A percentile compares a stretch with the other conserved stretches of the same genome.
These are phyloP conservation scores for Pichia kluyveri DNA, from an alignment of 805 yeast genomes.

Conservation along the genomic window DNA sequence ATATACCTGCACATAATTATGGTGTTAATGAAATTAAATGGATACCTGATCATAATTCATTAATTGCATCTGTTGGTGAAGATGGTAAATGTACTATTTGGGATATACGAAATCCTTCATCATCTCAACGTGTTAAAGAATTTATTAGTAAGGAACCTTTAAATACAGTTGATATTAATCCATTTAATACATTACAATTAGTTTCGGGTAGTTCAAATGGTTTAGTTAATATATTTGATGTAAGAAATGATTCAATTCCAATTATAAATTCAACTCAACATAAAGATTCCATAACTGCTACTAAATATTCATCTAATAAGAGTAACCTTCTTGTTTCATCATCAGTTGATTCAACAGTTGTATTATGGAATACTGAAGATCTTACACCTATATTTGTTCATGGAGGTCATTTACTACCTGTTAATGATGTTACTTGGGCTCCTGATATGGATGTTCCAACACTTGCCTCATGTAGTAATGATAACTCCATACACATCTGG, in stretches of 20 bases:
- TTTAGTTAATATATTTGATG: constrained; percentile 51
- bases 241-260: constrained; percentile 36
- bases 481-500: constrained; percentile 85
- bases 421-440: constrained; percentile 81
- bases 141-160: constrained; percentile 16
- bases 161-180: constrained; percentile 54
- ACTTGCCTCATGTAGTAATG: constrained; percentile 72
- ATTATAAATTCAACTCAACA: constrained; percentile 30
- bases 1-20: constrained; percentile 26
- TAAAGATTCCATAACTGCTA: constrained; percentile 46
- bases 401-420: constrained; percentile 82
- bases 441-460: constrained; percentile 54
- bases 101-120: constrained; percentile 38
- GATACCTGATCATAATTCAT: constrained; percentile 50
- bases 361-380: constrained; percentile 41
- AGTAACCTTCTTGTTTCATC: constrained; percentile 55
- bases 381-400: constrained; percentile 50
- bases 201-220: constrained; percentile 66
- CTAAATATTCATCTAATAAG: constrained; percentile 63
- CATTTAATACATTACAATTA: constrained; percentile 43
- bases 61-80: constrained; percentile 65
- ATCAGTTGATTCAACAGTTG: constrained; percentile 55
- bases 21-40: constrained; percentile 72
- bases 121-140: constrained; percentile 12
- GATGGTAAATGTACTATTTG: constrained; percentile 38